Conservation (phyloP, 2,329 filamentous ascomycete species). For the Cladosporium austrohemisphaericum region DNA sequence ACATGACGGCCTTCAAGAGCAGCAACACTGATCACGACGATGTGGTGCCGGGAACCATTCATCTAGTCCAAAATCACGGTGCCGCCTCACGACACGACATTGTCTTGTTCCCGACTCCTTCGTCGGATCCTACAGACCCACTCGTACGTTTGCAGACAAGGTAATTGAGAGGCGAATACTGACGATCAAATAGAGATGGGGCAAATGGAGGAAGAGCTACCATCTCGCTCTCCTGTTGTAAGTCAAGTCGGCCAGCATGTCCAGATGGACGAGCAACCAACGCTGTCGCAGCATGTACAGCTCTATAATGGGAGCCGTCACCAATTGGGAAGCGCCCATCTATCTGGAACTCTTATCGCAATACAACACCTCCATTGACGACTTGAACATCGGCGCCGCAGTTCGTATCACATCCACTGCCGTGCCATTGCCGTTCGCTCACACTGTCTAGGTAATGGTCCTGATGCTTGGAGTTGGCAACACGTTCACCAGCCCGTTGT, state of each 20-base stretch:
- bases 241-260: not conserved
- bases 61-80: slow-evolving; percentile 30
- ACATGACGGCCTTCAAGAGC: not conserved
- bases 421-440: too few relatives aligned
- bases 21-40: slow-evolving; percentile 14
- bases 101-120: slow-evolving; percentile 19
- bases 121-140: slow-evolving; percentile 16
- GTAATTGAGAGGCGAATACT: not conserved
- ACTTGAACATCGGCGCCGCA: slow-evolving; percentile 17
- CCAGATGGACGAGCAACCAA: not conserved
- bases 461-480: slow-evolving; percentile 19
- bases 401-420: too few relatives aligned
- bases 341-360: slow-evolving; percentile 17
- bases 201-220: slow-evolving; percentile 17
- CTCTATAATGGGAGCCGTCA: slow-evolving; percentile 20
- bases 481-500: slow-evolving; percentile 17
- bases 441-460: too few relatives aligned
- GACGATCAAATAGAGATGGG: slow-evolving; percentile 14
- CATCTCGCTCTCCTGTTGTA: slow-evolving; percentile 18
- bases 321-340: slow-evolving; percentile 20
- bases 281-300: slow-evolving; percentile 10
- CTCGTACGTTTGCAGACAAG: slow-evolving; percentile 1
- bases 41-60: slow-evolving; percentile 38
- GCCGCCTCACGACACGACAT: slow-evolving; percentile 16
- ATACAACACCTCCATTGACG: slow-evolving; percentile 15